Percentiles rank a stretch among this genome's conserved stretches.
phyloP scores from a whole-genome alignment of 805 yeast species.

The Pichia insulana region DNA sequence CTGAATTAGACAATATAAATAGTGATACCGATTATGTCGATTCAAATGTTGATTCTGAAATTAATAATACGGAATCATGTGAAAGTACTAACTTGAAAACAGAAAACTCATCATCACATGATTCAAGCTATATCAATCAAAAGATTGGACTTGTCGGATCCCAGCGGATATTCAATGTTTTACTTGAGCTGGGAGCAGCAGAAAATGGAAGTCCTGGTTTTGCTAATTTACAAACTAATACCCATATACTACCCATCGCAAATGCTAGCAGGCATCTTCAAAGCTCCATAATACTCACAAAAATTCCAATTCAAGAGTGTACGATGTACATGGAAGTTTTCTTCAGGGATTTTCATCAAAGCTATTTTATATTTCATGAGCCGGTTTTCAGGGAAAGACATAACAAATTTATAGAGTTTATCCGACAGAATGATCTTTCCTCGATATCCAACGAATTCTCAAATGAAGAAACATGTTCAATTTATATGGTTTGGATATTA shows the following conservation, averaged over 20 bases:
- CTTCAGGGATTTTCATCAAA: slow-evolving; percentile 29
- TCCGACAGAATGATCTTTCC: slow-evolving; percentile 3
- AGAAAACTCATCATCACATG: neutral
- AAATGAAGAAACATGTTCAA: slow-evolving; percentile 25
- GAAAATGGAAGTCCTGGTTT: neutral
- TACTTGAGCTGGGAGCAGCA: slow-evolving; percentile 5
- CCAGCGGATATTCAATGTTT: slow-evolving; percentile 6
- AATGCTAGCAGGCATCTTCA: neutral
- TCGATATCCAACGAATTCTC: slow-evolving; percentile 1
- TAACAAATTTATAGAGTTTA: slow-evolving; percentile 23
- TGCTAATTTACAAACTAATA: neutral
- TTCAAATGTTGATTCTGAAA: too few relatives aligned
- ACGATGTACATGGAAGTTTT: slow-evolving; percentile 25
- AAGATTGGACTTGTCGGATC: slow-evolving; percentile 9
- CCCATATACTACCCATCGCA: neutral
- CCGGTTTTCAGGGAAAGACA: slow-evolving; percentile 21
- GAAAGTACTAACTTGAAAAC: too few relatives aligned
- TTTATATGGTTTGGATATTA: slow-evolving; percentile 30
- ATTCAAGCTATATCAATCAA: slow-evolving; percentile 6
- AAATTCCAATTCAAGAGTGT: slow-evolving; percentile 19
- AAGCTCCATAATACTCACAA: slow-evolving; percentile 18
- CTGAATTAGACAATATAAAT: slow-evolving; percentile 7
- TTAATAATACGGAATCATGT: neutral
- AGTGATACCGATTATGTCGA: slow-evolving; percentile 12
- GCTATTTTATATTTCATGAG: slow-evolving; percentile 28